Percentiles rank a stretch among this genome's conserved stretches.
Evolutionary conservation across 2,329 filamentous ascomycete species (phyloP).

Genomic region (Cephalotrichum gorgonifer): DNA sequence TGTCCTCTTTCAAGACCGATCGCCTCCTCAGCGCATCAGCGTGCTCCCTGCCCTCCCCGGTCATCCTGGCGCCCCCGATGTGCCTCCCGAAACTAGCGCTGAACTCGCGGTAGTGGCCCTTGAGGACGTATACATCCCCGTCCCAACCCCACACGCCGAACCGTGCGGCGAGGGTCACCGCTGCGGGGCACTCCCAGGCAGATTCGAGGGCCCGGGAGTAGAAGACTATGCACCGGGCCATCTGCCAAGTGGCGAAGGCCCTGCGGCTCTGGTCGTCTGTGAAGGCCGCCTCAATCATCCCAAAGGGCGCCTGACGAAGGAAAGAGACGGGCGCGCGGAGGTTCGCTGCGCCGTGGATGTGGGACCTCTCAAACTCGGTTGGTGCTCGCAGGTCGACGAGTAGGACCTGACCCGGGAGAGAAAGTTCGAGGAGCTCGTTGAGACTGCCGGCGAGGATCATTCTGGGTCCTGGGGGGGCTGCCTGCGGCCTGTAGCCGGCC

Average conservation of each 20-base stretch:
- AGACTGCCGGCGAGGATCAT: constrained; percentile 44
- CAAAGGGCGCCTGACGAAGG: constrained; percentile 33
- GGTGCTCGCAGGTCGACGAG: constrained; percentile 39
- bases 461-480: constrained; percentile 21
- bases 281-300: constrained; percentile 39
- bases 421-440: constrained; percentile 38
- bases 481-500: constrained; percentile 23
- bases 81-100: constrained; percentile 40
- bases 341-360: constrained; percentile 41
- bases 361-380: constrained; percentile 36
- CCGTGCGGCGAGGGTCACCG: constrained; percentile 32
- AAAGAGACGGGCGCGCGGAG: constrained; percentile 39
- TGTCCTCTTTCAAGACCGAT: constrained; percentile 17
- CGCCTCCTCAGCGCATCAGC: constrained; percentile 19
- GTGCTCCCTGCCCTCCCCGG: constrained; percentile 27
- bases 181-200: constrained; percentile 39
- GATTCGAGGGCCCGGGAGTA: constrained; percentile 40
- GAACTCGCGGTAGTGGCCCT: constrained; percentile 46
- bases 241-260: constrained; percentile 34
- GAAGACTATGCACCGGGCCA: constrained; percentile 38
- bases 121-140: constrained; percentile 42
- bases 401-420: constrained; percentile 31
- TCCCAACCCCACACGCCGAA: constrained; percentile 36
- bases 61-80: constrained; percentile 32
- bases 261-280: constrained; percentile 35